Percentiles rank a stretch among this genome's conserved stretches.
Conservation (phyloP, 2,329 filamentous ascomycete genomes). For the Arthrobotrys sinensis region DNA sequence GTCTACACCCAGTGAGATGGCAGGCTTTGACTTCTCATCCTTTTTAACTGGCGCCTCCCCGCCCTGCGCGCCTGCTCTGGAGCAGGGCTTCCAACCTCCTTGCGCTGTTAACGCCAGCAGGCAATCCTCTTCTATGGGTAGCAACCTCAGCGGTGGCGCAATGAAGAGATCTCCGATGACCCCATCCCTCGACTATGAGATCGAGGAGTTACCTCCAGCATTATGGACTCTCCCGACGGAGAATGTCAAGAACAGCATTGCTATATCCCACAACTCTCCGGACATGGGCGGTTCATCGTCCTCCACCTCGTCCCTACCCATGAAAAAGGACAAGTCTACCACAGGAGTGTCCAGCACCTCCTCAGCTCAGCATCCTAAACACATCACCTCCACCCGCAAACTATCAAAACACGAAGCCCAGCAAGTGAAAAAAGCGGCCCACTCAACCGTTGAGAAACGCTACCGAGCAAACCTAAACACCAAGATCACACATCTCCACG, state of each 20-base stretch:
- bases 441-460: slow-evolving; percentile 59
- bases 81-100: slow-evolving; percentile 53
- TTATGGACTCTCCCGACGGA: slow-evolving; percentile 57
- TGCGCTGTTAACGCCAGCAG: slow-evolving; percentile 52
- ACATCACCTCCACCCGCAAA: slow-evolving; percentile 59
- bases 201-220: slow-evolving; percentile 57
- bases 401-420: slow-evolving; percentile 60
- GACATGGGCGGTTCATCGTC: slow-evolving; percentile 57
- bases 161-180: slow-evolving; percentile 59
- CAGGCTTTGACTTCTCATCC: slow-evolving; percentile 60
- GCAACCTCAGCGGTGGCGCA: slow-evolving; percentile 45
- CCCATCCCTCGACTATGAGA: slow-evolving; percentile 59
- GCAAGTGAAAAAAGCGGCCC: slow-evolving; percentile 59
- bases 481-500: slow-evolving; percentile 60
- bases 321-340: slow-evolving; percentile 43
- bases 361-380: slow-evolving; percentile 57
- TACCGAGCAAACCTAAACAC: slow-evolving; percentile 59
- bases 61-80: slow-evolving; percentile 49
- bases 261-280: slow-evolving; percentile 60
- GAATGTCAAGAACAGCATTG: slow-evolving; percentile 47
- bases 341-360: slow-evolving; percentile 37
- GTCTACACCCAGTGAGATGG: slow-evolving; percentile 59
- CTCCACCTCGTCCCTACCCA: slow-evolving; percentile 55
- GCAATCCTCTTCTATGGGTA: slow-evolving; percentile 59
- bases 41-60: slow-evolving; percentile 59